phyloP scores from a whole-genome alignment of 176 grass and related monocot species.

The Cenchrus purpureus region DNA sequence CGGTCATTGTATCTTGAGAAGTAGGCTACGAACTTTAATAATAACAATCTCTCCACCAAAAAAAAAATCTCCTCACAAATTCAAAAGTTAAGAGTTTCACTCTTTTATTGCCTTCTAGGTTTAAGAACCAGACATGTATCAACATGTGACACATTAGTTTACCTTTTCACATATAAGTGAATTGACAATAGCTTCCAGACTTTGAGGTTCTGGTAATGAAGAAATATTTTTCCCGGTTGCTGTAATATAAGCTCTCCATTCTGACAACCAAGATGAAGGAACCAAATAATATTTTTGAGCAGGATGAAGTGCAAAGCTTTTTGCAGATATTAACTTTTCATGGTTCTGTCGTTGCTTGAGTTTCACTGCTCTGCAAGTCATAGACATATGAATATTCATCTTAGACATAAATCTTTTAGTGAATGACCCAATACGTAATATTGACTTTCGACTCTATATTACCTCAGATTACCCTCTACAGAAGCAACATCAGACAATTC shows the following conservation, averaged over 20 bases:
- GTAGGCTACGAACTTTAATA: constrained; percentile 26
- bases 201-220: constrained; percentile 71
- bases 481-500: constrained; percentile 87
- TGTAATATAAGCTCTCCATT: constrained; percentile 91
- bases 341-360: constrained; percentile 82
- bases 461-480: constrained; percentile 89
- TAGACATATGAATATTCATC: constrained; percentile 39
- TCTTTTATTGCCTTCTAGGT: constrained; percentile 2
- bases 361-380: constrained; percentile 74
- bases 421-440: constrained; percentile 33
- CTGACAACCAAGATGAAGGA: constrained; percentile 84
- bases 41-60: constrained; percentile 1
- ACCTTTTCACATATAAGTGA: constrained; percentile 96
- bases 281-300: constrained; percentile 83
- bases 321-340: constrained; percentile 82
- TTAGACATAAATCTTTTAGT: constrained; percentile 26
- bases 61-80: constrained; percentile 13
- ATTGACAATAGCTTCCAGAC: constrained; percentile 63
- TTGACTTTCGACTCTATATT: constrained; percentile 32
- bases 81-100: constrained; percentile 25
- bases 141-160: constrained; percentile 25
- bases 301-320: constrained; percentile 65
- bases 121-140: constrained; percentile 4
- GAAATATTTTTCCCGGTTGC: constrained; percentile 93
- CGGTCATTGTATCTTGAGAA: background rate